Percentiles rank a stretch among this genome's conserved stretches.
Conservation (phyloP, 148 eudicot species). For the Rhododendron williamsianum region DNA sequence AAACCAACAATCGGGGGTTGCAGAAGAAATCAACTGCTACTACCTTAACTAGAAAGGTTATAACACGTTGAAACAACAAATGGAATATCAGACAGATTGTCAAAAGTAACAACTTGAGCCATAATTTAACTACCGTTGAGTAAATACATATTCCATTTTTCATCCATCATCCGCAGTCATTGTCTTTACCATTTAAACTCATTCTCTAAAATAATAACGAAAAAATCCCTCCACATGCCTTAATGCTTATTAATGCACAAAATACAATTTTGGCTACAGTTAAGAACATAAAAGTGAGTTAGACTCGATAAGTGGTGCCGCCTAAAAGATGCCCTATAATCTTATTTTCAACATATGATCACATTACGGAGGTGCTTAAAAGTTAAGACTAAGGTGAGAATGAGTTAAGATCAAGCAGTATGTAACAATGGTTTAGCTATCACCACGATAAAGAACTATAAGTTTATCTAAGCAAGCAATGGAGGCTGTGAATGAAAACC, state of each 20-base stretch:
- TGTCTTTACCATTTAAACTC: neutral
- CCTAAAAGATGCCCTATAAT: neutral
- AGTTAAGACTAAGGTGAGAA: neutral
- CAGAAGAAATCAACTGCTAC: neutral
- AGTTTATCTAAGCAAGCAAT: neutral
- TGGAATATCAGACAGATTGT: neutral
- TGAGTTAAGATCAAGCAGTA: neutral
- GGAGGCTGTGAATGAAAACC: conserved; percentile 33
- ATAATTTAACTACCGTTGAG: neutral
- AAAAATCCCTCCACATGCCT: neutral
- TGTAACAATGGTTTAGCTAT: neutral
- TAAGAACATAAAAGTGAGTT: neutral
- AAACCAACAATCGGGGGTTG: neutral
- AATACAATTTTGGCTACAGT: neutral
- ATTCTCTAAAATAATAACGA: neutral
- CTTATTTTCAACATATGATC: neutral
- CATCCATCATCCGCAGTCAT: neutral
- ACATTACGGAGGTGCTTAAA: neutral
- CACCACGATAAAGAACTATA: neutral
- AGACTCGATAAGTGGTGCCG: neutral
- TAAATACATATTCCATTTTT: too few relatives aligned
- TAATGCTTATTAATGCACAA: neutral
- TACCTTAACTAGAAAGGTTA: neutral
- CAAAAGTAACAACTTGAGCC: neutral
- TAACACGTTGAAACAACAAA: neutral